Base-by-base conservation (phyloP, 2,329 filamentous ascomycete species). In the Fusarium circinatum region DNA sequence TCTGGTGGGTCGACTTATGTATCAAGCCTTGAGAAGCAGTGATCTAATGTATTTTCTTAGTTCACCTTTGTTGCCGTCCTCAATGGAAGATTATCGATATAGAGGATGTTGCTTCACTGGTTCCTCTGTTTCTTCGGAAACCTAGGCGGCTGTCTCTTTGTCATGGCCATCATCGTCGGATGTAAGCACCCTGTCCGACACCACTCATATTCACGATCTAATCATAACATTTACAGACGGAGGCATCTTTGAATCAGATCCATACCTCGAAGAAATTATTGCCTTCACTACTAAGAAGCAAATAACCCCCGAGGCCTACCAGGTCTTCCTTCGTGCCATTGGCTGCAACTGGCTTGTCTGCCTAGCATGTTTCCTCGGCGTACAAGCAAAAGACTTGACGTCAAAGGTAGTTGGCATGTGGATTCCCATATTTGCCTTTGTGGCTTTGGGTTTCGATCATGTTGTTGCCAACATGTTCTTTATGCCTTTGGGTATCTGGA, bases 281-380 rank as follows among this genome's bases (percentile, higher is more conserved):
- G 78, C 80, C 2, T 87, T 85, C 56, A 85, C 85, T 0, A 86
- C 82, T 9, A 81, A 83, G 22, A 90, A 89, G 74, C 85, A 85
- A 65, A 78, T 88, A 12, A 82, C 78, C 0, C 88, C 87, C 0
- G 75, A 81, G 2, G 88, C 86, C 79, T 83, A 88, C 57, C 83
- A 86, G 58, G 86, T 90, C 48, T 88, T 90, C 74, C 79, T 89
- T 1, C 83, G 86, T 36, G 88, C 80, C 4, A 89, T 90, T 56
- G 86, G 88, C 24, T 86, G 85, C 65, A 89, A 89, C 78, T 90
- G 87, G 88, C 84, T 90, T 1, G 88, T 90, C 17, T 89, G 86
- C 67, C 79, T 89, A 17, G 86, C 86, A 0, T 85, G 86, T 62
- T 89, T 83, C 65, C 78, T 87, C 4, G 82, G 82, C 0, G 80